phyloP scores from a whole-genome alignment of 2,329 filamentous ascomycete genomes.

The Nemania bipapillata region DNA sequence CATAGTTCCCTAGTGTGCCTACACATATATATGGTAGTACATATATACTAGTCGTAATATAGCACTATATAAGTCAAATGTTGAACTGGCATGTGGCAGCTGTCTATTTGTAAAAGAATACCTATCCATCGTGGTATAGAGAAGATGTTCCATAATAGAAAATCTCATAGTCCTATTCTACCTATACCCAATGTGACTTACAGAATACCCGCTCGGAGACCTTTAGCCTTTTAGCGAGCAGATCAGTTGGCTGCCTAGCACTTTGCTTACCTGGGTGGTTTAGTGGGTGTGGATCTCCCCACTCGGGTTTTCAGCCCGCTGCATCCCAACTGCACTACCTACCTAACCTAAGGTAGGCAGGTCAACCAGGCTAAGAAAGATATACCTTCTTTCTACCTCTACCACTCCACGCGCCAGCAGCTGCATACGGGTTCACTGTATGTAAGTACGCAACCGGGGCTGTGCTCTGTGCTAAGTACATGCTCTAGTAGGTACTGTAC shows the following conservation, averaged over 20 bases:
- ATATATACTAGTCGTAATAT: too few species aligned
- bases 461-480: background rate
- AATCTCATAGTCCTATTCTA: too few species aligned
- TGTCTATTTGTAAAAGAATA: too few species aligned
- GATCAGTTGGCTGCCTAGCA: conserved; percentile 11
- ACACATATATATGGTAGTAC: too few species aligned
- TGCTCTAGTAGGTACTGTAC: too few species aligned
- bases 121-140: too few species aligned
- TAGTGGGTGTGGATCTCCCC: conserved; percentile 13
- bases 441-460: background rate
- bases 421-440: background rate
- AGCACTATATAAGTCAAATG: too few species aligned
- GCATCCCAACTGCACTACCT: conserved; percentile 24
- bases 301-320: conserved; percentile 36
- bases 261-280: conserved; percentile 7
- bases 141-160: too few species aligned
- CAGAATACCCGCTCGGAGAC: background rate
- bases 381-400: background rate
- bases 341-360: background rate
- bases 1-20: too few species aligned
- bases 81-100: too few species aligned
- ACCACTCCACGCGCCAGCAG: background rate
- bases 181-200: too few species aligned
- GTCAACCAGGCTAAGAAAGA: background rate
- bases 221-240: background rate